These are phyloP conservation scores for Paraurostyla sp. DNA, from an alignment of 73 alveolate genomes.

Conservation along the genomic window DNA sequence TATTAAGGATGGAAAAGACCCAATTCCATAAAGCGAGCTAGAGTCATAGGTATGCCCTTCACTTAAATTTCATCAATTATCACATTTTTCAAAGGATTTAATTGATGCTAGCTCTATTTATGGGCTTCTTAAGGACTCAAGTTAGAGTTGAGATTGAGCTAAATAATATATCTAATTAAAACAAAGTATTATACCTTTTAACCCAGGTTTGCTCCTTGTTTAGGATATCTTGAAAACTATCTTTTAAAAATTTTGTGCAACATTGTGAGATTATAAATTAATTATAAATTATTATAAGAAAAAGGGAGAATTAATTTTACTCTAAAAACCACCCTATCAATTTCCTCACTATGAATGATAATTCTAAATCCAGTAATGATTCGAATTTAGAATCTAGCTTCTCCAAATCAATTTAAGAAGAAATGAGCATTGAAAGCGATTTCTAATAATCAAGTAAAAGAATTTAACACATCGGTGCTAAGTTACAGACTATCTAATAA, in stretches of 20 bases:
- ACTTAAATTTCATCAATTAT: neutral
- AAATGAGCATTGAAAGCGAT: neutral
- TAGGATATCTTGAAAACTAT: neutral
- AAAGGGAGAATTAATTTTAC: neutral
- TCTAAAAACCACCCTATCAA: neutral
- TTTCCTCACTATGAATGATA: neutral
- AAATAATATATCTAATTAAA: too few relatives aligned
- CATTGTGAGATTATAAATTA: neutral
- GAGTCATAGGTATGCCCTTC: slow-evolving; percentile 43
- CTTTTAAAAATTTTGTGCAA: neutral
- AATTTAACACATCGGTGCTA: neutral
- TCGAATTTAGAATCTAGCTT: too few relatives aligned
- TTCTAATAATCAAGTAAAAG: neutral
- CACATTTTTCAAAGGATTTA: neutral
- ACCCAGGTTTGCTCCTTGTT: neutral
- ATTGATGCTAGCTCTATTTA: too few relatives aligned
- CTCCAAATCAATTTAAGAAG: too few relatives aligned
- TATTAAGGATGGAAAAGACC: slow-evolving; percentile 74
- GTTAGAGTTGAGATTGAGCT: neutral
- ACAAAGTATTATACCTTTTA: neutral
- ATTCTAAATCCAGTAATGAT: too few relatives aligned
- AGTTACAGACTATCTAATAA: neutral
- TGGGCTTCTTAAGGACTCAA: neutral
- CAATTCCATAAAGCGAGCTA: slow-evolving; percentile 77
- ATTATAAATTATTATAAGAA: neutral